Conservation (phyloP, 768 basidiomycete species). For the Suillus ampliporus region DNA sequence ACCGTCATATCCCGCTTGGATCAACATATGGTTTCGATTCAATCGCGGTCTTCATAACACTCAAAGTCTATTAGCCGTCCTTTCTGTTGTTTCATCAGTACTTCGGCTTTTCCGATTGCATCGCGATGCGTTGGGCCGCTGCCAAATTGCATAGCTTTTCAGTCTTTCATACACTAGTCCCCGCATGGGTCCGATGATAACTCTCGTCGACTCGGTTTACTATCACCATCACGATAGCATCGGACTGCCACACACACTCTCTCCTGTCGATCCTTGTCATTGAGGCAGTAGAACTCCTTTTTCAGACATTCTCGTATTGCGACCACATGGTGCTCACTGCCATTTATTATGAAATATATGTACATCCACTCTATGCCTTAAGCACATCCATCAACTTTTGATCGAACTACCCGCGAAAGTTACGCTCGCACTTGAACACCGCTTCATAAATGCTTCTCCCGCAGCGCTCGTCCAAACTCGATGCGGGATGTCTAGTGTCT, state of each 20-base stretch:
- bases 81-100: neutral
- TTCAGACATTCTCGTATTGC: neutral
- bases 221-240: neutral
- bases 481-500: neutral
- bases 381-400: slow-evolving; percentile 1
- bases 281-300: neutral
- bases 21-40: too few relatives aligned
- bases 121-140: neutral
- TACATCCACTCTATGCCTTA: neutral
- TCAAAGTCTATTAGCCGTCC: neutral
- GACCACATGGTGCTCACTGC: neutral
- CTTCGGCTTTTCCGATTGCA: neutral
- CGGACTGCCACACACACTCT: neutral
- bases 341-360: neutral
- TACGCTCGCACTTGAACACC: neutral
- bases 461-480: neutral
- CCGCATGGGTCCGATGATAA: neutral
- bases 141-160: neutral
- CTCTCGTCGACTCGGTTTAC: neutral
- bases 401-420: slow-evolving; percentile 8
- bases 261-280: slow-evolving; percentile 1
- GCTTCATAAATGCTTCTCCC: neutral
- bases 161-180: neutral
- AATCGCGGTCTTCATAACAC: neutral
- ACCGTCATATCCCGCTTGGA: neutral